Percentiles rank a stretch among this genome's conserved stretches.
Evolutionary conservation across 352 stramenopile genomes (phyloP).

Genomic region (Phytophthora cactorum): DNA sequence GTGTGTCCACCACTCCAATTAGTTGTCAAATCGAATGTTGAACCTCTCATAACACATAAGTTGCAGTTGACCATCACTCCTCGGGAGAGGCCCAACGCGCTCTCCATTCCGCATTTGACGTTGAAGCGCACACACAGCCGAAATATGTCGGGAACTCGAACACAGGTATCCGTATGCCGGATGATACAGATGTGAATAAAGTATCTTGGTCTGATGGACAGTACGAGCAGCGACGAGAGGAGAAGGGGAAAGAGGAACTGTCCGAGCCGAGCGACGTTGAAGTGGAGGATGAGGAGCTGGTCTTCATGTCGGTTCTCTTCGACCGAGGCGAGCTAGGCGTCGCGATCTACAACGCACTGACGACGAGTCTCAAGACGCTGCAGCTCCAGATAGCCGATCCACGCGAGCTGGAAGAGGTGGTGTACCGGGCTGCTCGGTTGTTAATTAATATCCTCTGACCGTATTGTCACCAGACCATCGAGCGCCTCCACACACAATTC

Average conservation of each 20-base stretch:
- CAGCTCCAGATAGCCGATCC: slow-evolving; percentile 50
- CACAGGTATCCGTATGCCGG: slow-evolving; percentile 14
- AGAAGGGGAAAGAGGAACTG: slow-evolving; percentile 10
- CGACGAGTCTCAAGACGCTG: slow-evolving; percentile 70
- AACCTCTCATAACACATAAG: slow-evolving; percentile 30
- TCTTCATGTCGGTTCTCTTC: slow-evolving; percentile 77
- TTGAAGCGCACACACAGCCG: slow-evolving; percentile 17
- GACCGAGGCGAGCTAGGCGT: slow-evolving; percentile 72
- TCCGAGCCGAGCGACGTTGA: slow-evolving; percentile 36
- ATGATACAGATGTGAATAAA: not conserved
- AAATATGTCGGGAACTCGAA: slow-evolving; percentile 16
- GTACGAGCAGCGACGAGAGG: slow-evolving; percentile 14
- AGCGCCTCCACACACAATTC: slow-evolving; percentile 75
- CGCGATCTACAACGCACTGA: slow-evolving; percentile 77
- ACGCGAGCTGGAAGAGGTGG: slow-evolving; percentile 59
- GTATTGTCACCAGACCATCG: slow-evolving; percentile 44
- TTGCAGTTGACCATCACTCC: slow-evolving; percentile 36
- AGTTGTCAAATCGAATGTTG: slow-evolving; percentile 29
- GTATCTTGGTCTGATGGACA: slow-evolving; percentile 3
- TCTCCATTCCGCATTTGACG: slow-evolving; percentile 14
- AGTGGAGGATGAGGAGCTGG: slow-evolving; percentile 51
- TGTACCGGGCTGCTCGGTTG: slow-evolving; percentile 1
- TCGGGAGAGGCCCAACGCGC: not conserved
- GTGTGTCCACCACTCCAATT: slow-evolving; percentile 26
- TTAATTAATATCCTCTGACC: not conserved